A percentile compares a stretch with the other conserved stretches of the same genome.
These are phyloP conservation scores for Mycena floridula DNA, from an alignment of 768 basidiomycete genomes.

Conservation along the genomic window DNA sequence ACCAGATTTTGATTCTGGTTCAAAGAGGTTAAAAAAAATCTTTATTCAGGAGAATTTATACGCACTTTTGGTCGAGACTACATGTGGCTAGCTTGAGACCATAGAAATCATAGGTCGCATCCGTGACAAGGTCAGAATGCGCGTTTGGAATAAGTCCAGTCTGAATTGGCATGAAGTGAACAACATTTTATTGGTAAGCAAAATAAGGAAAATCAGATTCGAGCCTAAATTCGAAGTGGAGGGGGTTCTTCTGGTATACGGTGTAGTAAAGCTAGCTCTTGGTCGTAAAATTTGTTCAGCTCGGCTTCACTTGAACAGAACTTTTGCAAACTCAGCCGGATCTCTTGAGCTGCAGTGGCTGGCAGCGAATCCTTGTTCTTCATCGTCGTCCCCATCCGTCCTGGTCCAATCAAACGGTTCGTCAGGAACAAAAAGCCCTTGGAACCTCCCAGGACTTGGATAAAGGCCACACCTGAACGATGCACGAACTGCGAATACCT, in stretches of 20 bases:
- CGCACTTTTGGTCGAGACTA: slow-evolving; percentile 74
- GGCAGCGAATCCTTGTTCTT: slow-evolving; percentile 53
- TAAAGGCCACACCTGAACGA: slow-evolving; percentile 81
- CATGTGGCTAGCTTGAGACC: slow-evolving; percentile 78
- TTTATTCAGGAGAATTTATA: slow-evolving; percentile 5
- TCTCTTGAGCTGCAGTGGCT: slow-evolving; percentile 51
- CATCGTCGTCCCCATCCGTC: slow-evolving; percentile 49
- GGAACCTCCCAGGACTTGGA: slow-evolving; percentile 76
- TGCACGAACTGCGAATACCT: slow-evolving; percentile 91
- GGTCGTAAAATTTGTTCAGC: slow-evolving; percentile 67
- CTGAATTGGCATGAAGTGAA: too few relatives aligned
- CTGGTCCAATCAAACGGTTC: slow-evolving; percentile 76
- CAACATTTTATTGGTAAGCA: too few relatives aligned
- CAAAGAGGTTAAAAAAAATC: too few relatives aligned
- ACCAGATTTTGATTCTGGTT: slow-evolving; percentile 86
- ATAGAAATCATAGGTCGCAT: slow-evolving; percentile 88
- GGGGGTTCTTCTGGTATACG: slow-evolving; percentile 45
- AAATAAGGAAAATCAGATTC: too few relatives aligned
- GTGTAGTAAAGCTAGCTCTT: slow-evolving; percentile 49
- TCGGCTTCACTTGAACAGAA: slow-evolving; percentile 58
- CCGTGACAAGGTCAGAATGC: slow-evolving; percentile 78
- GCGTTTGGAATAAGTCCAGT: slow-evolving; percentile 74
- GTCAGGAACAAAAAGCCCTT: slow-evolving; percentile 87
- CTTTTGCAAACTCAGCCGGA: slow-evolving; percentile 51
- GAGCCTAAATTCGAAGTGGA: slow-evolving; percentile 40